phyloP scores from a whole-genome alignment of 1,284 basidiomycete species.

The Rhodotorula sp. region DNA sequence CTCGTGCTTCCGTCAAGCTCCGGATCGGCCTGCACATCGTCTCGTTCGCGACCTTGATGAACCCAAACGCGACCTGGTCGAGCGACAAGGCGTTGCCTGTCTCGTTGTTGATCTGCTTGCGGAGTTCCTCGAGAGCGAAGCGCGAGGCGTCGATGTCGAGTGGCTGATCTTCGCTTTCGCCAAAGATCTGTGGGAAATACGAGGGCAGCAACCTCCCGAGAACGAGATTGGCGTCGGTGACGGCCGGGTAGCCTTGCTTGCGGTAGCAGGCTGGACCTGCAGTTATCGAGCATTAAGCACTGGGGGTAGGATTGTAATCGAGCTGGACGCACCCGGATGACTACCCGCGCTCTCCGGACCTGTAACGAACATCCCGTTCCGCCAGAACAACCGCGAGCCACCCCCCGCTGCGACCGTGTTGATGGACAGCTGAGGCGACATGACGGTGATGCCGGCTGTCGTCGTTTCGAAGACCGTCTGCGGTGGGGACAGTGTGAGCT shows the following conservation, averaged over 20 bases:
- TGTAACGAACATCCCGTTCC: conserved; percentile 59
- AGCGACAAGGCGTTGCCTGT: conserved; percentile 56
- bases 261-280: conserved; percentile 60
- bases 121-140: conserved; percentile 64
- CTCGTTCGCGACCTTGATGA: conserved; percentile 61
- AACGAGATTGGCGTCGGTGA: conserved; percentile 82
- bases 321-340: conserved; percentile 56
- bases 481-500: too few relatives aligned
- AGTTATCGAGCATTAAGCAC: too few relatives aligned
- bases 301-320: neutral
- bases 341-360: conserved; percentile 61
- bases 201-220: conserved; percentile 73
- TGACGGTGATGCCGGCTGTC: conserved; percentile 83
- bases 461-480: conserved; percentile 80
- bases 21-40: conserved; percentile 39
- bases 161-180: conserved; percentile 75
- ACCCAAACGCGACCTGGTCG: conserved; percentile 84
- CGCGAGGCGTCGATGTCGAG: conserved; percentile 69
- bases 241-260: conserved; percentile 77
- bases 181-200: conserved; percentile 62
- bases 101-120: conserved; percentile 62
- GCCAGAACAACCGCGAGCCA: conserved; percentile 75
- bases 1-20: conserved; percentile 40
- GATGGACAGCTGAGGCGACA: conserved; percentile 65
- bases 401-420: conserved; percentile 75